These are phyloP conservation scores for Kentomonas sorsogonicus DNA, from an alignment of 208 protist genomes.

Conservation along the genomic window DNA sequence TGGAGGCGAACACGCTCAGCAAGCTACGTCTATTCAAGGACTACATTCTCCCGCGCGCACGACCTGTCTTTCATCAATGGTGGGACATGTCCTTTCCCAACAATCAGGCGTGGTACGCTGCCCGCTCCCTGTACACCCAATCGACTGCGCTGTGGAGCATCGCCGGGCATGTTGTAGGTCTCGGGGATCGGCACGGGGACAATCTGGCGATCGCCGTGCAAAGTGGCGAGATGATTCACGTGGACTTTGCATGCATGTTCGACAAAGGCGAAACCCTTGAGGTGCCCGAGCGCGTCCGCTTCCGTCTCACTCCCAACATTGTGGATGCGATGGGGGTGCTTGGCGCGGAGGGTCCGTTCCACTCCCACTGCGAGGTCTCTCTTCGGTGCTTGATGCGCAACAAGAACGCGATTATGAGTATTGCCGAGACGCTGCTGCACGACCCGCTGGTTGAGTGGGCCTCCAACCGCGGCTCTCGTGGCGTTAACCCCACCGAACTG, in stretches of 20 bases:
- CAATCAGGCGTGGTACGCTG: constrained; percentile 89
- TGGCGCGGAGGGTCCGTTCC: constrained; percentile 91
- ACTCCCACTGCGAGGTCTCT: constrained; percentile 72
- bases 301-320: constrained; percentile 96
- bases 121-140: constrained; percentile 81
- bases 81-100: constrained; percentile 84
- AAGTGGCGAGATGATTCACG: constrained; percentile 88
- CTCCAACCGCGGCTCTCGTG: constrained; percentile 7
- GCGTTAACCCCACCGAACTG: constrained; percentile 30
- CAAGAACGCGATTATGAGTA: constrained; percentile 91
- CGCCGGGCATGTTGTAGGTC: constrained; percentile 93
- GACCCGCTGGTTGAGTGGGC: constrained; percentile 95
- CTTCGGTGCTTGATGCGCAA: constrained; percentile 89
- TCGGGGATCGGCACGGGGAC: constrained; percentile 93
- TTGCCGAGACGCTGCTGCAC: constrained; percentile 94
- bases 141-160: constrained; percentile 93
- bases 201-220: constrained; percentile 93
- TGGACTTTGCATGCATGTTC: constrained; percentile 96
- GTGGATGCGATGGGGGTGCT: constrained; percentile 93
- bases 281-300: constrained; percentile 94
- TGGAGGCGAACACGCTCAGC: constrained; percentile 49
- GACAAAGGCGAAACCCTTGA: constrained; percentile 93
- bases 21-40: constrained; percentile 70
- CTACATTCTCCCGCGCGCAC: constrained; percentile 81
- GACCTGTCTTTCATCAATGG: constrained; percentile 94